Evolutionary conservation across 305 asterid genomes (phyloP).

Genomic region (Fraxinus floribunda): DNA sequence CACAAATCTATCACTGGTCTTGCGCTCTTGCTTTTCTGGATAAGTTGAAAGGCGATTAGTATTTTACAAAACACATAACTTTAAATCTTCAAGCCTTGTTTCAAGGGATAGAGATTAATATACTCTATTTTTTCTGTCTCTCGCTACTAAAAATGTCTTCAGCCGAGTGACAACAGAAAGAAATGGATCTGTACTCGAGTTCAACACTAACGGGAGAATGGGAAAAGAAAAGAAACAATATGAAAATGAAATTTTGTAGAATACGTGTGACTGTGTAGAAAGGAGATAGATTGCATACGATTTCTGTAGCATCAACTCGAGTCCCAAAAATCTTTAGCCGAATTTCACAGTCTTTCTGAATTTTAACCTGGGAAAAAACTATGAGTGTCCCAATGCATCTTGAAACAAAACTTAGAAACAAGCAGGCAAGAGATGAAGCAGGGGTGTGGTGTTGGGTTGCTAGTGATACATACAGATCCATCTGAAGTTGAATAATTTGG

Average conservation of each 20-base stretch:
- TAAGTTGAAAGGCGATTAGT: neutral
- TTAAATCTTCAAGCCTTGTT: neutral
- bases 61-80: neutral
- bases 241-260: neutral
- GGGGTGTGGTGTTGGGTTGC: neutral
- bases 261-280: neutral
- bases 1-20: neutral
- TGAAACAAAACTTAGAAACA: neutral
- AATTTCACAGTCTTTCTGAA: slow-evolving; percentile 91
- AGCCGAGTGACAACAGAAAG: neutral
- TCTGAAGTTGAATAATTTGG: slow-evolving; percentile 94
- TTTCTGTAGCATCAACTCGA: slow-evolving; percentile 93
- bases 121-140: neutral
- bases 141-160: neutral
- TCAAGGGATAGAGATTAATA: neutral
- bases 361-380: slow-evolving; percentile 55
- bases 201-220: neutral
- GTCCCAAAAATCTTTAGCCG: slow-evolving; percentile 93
- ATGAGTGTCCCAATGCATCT: neutral
- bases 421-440: neutral
- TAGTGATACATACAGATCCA: slow-evolving; percentile 66
- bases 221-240: neutral
- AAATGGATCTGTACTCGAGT: neutral
- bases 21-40: neutral
- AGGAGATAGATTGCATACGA: slow-evolving; percentile 44